Conservation (phyloP, 2,329 filamentous ascomycete genomes). For the Epichloe brachyelytri region DNA sequence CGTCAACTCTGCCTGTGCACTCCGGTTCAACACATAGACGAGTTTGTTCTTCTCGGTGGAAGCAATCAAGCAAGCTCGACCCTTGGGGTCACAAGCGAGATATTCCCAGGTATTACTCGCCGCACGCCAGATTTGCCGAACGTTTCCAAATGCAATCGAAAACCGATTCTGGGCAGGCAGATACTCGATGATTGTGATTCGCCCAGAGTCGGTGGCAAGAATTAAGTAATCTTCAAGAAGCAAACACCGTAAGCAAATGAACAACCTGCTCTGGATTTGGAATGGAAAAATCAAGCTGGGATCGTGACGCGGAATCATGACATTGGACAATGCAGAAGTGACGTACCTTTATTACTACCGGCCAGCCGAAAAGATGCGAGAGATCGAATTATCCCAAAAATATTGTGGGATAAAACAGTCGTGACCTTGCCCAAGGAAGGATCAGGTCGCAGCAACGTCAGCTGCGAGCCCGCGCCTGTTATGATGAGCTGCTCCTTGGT, state of each 20-base stretch:
- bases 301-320: slow-evolving; percentile 14
- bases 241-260: slow-evolving; percentile 13
- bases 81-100: slow-evolving; percentile 88
- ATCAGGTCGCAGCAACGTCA: slow-evolving; percentile 79
- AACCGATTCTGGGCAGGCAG: slow-evolving; percentile 76
- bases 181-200: slow-evolving; percentile 90
- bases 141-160: slow-evolving; percentile 85
- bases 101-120: slow-evolving; percentile 94
- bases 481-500: slow-evolving; percentile 97
- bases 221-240: slow-evolving; percentile 73
- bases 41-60: slow-evolving; percentile 98
- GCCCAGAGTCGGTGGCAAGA: slow-evolving; percentile 86
- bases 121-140: slow-evolving; percentile 95
- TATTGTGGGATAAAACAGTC: slow-evolving; percentile 78
- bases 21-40: slow-evolving; percentile 94
- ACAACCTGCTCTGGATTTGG: neutral
- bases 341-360: slow-evolving; percentile 82
- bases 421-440: slow-evolving; percentile 74
- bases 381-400: slow-evolving; percentile 88
- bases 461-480: slow-evolving; percentile 78
- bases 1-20: slow-evolving; percentile 84
- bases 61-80: slow-evolving; percentile 85
- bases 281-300: neutral
- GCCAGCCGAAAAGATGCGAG: slow-evolving; percentile 84
- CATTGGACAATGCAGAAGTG: slow-evolving; percentile 21